Evolutionary conservation across 495 filamentous ascomycete species (phyloP).

Genomic region (Aspergillus leporis): DNA sequence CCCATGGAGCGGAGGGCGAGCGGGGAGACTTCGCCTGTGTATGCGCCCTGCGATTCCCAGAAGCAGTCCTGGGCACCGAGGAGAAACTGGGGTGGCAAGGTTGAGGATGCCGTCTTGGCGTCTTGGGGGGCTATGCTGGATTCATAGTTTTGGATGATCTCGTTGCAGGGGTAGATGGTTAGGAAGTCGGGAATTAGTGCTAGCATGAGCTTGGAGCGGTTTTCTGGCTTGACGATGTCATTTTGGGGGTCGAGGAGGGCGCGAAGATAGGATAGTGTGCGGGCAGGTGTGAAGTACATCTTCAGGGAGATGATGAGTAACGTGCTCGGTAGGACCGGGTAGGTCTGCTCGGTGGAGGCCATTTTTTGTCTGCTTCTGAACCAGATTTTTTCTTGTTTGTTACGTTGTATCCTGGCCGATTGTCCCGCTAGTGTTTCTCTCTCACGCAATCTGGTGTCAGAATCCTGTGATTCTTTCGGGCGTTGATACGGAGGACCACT

Average conservation of each 20-base stretch:
- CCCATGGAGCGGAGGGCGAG: slow-evolving; percentile 62
- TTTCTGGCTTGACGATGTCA: slow-evolving; percentile 39
- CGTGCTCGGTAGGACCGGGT: slow-evolving; percentile 56
- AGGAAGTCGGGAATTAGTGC: slow-evolving; percentile 82
- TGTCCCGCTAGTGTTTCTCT: not conserved
- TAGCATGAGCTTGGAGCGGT: slow-evolving; percentile 75
- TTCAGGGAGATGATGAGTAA: slow-evolving; percentile 79
- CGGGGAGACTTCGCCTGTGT: slow-evolving; percentile 77
- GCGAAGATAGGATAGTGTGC: slow-evolving; percentile 62
- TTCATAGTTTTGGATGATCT: slow-evolving; percentile 48
- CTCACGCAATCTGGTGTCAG: not conserved
- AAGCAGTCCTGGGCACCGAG: slow-evolving; percentile 78
- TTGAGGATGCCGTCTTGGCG: slow-evolving; percentile 19
- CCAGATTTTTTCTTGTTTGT: slow-evolving; percentile 14
- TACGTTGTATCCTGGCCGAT: not conserved
- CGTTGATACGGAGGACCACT: not conserved
- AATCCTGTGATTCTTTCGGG: not conserved
- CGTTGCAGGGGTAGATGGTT: slow-evolving; percentile 56
- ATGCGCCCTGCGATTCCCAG: slow-evolving; percentile 60
- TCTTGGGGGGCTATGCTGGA: slow-evolving; percentile 26
- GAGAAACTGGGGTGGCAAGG: slow-evolving; percentile 45
- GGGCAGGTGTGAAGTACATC: slow-evolving; percentile 75
- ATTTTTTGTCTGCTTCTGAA: slow-evolving; percentile 9
- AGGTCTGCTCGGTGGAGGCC: slow-evolving; percentile 21
- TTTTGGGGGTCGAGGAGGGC: slow-evolving; percentile 51